Evolutionary conservation across 73 alveolate species (phyloP).

Genomic region (Paramecium tetraurelia): DNA sequence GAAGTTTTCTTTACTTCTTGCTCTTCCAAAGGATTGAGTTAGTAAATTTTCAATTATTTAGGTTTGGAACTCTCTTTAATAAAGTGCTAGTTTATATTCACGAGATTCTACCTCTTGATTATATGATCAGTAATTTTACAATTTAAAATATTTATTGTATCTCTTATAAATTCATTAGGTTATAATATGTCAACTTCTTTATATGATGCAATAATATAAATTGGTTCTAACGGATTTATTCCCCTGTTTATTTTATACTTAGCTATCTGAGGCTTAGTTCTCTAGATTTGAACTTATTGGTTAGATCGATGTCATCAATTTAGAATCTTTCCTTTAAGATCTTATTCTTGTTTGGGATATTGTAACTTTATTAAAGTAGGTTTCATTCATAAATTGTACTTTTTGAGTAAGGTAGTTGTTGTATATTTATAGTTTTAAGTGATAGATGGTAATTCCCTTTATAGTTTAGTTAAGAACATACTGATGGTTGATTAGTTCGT

Average conservation of each 20-base stretch:
- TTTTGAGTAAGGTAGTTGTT: not conserved
- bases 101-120: not conserved
- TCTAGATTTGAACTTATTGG: not conserved
- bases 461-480: not conserved
- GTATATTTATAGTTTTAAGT: conserved; percentile 37
- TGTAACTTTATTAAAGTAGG: not conserved
- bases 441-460: not conserved
- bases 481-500: conserved; percentile 18
- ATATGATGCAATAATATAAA: not conserved
- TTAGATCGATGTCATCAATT: not conserved
- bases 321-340: not conserved
- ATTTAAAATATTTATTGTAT: conserved; percentile 7
- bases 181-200: not conserved
- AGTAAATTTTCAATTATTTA: not conserved
- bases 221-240: conserved; percentile 10
- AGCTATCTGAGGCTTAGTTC: not conserved
- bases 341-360: not conserved
- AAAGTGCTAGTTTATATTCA: not conserved
- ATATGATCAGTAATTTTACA: not conserved
- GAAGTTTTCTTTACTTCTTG: not conserved
- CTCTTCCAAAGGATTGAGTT: not conserved
- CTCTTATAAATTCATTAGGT: not conserved
- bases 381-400: not conserved
- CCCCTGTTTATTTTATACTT: not conserved
- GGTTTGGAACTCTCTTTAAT: not conserved